Evolutionary conservation across 768 basidiomycete genomes (phyloP).

Genomic region (Paxillus rubicundulus): DNA sequence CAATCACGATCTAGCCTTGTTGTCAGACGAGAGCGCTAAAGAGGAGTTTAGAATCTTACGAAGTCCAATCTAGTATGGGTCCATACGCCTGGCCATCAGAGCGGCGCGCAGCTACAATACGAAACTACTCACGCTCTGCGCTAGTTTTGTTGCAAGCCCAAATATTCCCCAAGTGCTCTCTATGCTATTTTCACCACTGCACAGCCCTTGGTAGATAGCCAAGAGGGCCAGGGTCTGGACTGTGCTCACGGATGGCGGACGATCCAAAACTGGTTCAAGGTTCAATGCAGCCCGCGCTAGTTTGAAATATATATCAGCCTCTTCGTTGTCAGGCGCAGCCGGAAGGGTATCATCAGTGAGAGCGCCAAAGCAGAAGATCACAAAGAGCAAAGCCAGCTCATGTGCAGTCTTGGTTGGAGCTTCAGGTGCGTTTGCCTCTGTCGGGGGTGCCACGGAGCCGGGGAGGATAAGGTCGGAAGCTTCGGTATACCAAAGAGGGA

Average conservation of each 20-base stretch:
- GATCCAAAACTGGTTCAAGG: slow-evolving; percentile 65
- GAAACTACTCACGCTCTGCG: slow-evolving; percentile 57
- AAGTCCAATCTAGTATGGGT: slow-evolving; percentile 58
- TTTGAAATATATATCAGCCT: slow-evolving; percentile 54
- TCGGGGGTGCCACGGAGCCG: slow-evolving; percentile 25
- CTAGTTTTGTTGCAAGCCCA: slow-evolving; percentile 61
- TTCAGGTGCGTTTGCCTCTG: slow-evolving; percentile 9
- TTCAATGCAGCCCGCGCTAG: slow-evolving; percentile 64
- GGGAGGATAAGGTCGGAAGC: slow-evolving; percentile 31
- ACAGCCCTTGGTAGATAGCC: slow-evolving; percentile 69
- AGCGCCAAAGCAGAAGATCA: slow-evolving; percentile 62
- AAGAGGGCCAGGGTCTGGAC: slow-evolving; percentile 66
- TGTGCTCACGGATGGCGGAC: slow-evolving; percentile 68
- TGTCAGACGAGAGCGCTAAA: slow-evolving; percentile 12
- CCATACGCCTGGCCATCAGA: neutral
- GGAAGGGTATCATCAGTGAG: slow-evolving; percentile 54
- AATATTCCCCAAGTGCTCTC: slow-evolving; percentile 67
- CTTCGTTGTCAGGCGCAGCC: slow-evolving; percentile 49
- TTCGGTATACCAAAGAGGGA: slow-evolving; percentile 66
- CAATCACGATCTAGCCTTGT: slow-evolving; percentile 64
- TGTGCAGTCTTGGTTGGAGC: slow-evolving; percentile 41
- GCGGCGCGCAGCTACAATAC: neutral
- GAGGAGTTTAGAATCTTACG: slow-evolving; percentile 42
- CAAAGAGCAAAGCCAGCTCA: slow-evolving; percentile 60
- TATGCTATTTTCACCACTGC: slow-evolving; percentile 66